These are phyloP conservation scores for Draba incana DNA, from an alignment of 345 rosid genomes.

Conservation along the genomic window DNA sequence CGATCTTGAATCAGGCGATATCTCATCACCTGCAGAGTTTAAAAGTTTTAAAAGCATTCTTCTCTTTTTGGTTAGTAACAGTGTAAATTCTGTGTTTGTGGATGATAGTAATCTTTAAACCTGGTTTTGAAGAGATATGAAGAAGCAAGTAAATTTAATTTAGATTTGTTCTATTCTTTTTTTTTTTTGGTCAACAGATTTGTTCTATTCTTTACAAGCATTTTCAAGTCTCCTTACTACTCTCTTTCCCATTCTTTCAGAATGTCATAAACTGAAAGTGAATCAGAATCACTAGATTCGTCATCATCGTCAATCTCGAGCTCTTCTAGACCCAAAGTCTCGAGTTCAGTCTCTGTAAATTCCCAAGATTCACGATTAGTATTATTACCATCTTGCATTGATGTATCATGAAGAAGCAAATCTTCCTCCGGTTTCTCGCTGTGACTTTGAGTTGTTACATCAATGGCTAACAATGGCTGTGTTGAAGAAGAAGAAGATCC, in stretches of 20 bases:
- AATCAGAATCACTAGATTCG: constrained; percentile 39
- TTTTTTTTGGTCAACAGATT: too few species aligned
- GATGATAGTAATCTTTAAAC: constrained; percentile 19
- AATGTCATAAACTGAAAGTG: constrained; percentile 72
- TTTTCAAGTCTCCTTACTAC: constrained; percentile 42
- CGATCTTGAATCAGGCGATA: constrained; percentile 23
- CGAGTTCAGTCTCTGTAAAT: constrained; percentile 44
- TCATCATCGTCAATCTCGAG: constrained; percentile 38
- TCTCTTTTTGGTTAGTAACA: constrained; percentile 21
- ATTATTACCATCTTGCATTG: constrained; percentile 17
- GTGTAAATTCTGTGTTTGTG: constrained; percentile 36
- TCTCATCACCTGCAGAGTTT: constrained; percentile 39
- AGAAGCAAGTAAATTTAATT: not conserved
- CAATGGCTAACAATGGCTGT: constrained; percentile 28
- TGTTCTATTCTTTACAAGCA: constrained; percentile 14
- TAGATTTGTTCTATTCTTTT: not conserved
- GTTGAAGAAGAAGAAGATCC: constrained; percentile 37
- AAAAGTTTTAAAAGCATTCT: constrained; percentile 21
- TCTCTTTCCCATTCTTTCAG: constrained; percentile 64
- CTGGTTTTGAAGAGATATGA: constrained; percentile 21
- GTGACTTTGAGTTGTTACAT: constrained; percentile 20
- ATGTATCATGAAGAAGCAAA: constrained; percentile 29
- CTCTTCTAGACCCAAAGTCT: constrained; percentile 43
- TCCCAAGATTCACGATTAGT: constrained; percentile 30
- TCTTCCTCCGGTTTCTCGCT: constrained; percentile 17